Percentiles rank a stretch among this genome's conserved stretches.
Conservation (phyloP, 1,284 basidiomycete genomes). For the Moesziomyces sp. region DNA sequence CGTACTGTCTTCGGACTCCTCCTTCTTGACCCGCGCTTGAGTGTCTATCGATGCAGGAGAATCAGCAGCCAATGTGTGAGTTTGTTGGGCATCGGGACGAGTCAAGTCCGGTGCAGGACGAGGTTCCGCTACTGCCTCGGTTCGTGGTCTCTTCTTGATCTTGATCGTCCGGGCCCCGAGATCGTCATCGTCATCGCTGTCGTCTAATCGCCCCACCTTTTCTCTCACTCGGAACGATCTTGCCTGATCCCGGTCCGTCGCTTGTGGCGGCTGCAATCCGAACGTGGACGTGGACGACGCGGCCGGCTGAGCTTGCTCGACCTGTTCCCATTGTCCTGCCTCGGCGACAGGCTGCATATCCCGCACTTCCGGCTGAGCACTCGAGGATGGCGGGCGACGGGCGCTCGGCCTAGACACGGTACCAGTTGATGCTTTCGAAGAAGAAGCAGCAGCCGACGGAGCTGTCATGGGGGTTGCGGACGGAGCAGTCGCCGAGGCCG, state of each 20-base stretch:
- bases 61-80: too few species aligned
- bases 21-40: constrained; percentile 11
- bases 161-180: constrained; percentile 27
- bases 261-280: background rate
- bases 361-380: constrained; percentile 73
- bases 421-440: constrained; percentile 69
- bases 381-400: background rate
- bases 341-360: constrained; percentile 74
- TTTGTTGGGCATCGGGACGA: too few species aligned
- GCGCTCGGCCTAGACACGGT: background rate
- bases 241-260: constrained; percentile 46
- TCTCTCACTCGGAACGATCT: constrained; percentile 54
- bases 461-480: constrained; percentile 25
- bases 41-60: too few species aligned
- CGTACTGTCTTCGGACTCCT: background rate
- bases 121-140: background rate
- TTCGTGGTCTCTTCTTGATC: constrained; percentile 48
- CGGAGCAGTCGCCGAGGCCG: constrained; percentile 2
- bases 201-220: constrained; percentile 17
- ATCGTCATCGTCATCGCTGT: constrained; percentile 41
- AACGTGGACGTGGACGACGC: constrained; percentile 15
- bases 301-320: constrained; percentile 70
- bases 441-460: constrained; percentile 5
- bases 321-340: constrained; percentile 85
- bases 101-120: too few species aligned